phyloP scores from a whole-genome alignment of 2,329 filamentous ascomycete genomes.

The Pyrenophora teres region DNA sequence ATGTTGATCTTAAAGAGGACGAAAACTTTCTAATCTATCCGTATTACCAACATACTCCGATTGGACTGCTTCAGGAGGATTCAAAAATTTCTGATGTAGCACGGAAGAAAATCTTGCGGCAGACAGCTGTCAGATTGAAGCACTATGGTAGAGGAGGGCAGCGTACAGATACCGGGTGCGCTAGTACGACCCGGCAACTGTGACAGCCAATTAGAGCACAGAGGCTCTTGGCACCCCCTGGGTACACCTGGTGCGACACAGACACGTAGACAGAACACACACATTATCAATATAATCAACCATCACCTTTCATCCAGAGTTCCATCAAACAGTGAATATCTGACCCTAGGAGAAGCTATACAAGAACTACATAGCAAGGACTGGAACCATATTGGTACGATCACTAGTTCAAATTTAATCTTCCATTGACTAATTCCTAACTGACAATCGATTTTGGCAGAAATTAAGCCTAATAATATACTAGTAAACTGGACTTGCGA shows the following conservation, averaged over 20 bases:
- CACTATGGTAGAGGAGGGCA: too few relatives aligned
- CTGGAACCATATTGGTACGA: conserved; percentile 46
- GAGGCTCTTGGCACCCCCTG: too few relatives aligned
- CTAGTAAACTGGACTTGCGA: conserved; percentile 45
- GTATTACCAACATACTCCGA: conserved; percentile 43
- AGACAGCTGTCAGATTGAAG: too few relatives aligned
- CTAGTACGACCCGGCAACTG: too few relatives aligned
- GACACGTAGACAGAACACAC: too few relatives aligned
- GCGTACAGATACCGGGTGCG: too few relatives aligned
- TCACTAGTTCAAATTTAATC: conserved; percentile 15
- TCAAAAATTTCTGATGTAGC: conserved; percentile 33
- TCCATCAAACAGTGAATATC: too few relatives aligned
- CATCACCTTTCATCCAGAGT: too few relatives aligned
- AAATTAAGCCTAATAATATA: conserved; percentile 51
- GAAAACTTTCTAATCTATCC: conserved; percentile 44
- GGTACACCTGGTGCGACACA: too few relatives aligned
- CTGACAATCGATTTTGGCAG: conserved; percentile 33
- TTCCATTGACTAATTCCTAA: conserved; percentile 17
- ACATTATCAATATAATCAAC: too few relatives aligned
- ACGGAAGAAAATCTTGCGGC: conserved; percentile 44
- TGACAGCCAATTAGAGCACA: too few relatives aligned
- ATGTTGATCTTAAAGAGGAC: conserved; percentile 43
- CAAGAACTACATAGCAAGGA: conserved; percentile 45
- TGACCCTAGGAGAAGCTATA: conserved; percentile 45
- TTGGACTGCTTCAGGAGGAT: conserved; percentile 42